Conservation (phyloP, 2,329 filamentous ascomycete species). For the Penicillium sp. region DNA sequence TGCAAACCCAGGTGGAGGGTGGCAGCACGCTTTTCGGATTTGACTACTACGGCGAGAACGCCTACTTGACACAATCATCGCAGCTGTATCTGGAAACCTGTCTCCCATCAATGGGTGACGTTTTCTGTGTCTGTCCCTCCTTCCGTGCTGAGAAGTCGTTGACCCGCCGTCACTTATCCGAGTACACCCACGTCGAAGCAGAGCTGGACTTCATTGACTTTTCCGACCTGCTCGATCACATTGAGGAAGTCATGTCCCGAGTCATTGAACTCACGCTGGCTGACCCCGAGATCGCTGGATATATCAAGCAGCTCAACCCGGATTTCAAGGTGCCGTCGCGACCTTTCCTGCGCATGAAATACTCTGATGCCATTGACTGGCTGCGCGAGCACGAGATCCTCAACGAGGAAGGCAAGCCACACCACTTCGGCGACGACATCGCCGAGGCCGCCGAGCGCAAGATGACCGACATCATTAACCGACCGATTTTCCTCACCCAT, state of each 20-base stretch:
- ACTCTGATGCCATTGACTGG: conserved; percentile 91
- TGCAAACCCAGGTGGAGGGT: conserved; percentile 92
- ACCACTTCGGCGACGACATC: conserved; percentile 94
- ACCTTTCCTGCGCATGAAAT: conserved; percentile 93
- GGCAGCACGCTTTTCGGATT: conserved; percentile 86
- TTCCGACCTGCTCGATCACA: conserved; percentile 75
- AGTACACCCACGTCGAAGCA: conserved; percentile 95
- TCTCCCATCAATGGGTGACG: conserved; percentile 81
- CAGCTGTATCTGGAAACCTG: conserved; percentile 97
- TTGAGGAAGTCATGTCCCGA: conserved; percentile 81
- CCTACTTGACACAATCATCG: conserved; percentile 93
- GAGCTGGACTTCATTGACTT: conserved; percentile 96
- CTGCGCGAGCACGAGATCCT: conserved; percentile 80
- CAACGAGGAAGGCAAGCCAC: conserved; percentile 87
- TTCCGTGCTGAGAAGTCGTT: conserved; percentile 97
- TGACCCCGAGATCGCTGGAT: conserved; percentile 64
- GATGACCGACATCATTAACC: conserved; percentile 97
- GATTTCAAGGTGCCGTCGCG: conserved; percentile 73
- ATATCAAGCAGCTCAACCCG: conserved; percentile 85
- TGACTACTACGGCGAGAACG: conserved; percentile 80
- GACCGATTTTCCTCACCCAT: conserved; percentile 91
- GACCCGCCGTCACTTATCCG: conserved; percentile 86
- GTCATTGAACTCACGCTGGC: conserved; percentile 73
- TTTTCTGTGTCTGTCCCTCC: conserved; percentile 97
- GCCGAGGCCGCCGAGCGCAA: conserved; percentile 91